phyloP scores from a whole-genome alignment of 2,329 filamentous ascomycete genomes.

The Calonectria multiphialidica region DNA sequence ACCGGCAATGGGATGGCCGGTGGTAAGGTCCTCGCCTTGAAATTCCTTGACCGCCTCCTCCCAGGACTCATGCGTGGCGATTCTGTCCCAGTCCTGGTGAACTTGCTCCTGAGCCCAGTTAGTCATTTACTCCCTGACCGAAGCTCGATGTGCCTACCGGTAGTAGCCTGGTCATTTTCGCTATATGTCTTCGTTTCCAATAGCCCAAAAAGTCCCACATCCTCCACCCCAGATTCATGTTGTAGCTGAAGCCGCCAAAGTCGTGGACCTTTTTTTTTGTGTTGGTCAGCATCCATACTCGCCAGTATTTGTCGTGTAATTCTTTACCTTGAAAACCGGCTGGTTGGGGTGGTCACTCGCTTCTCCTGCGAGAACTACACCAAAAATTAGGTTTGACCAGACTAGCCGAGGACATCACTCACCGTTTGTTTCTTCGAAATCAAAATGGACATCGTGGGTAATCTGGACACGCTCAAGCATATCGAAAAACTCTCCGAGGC shows the following conservation, averaged over 20 bases:
- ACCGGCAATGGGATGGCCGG: slow-evolving; percentile 35
- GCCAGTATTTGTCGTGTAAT: background rate
- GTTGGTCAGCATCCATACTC: slow-evolving; percentile 9
- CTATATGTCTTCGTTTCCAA: slow-evolving; percentile 32
- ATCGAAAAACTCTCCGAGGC: slow-evolving; percentile 13
- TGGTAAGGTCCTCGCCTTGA: slow-evolving; percentile 25
- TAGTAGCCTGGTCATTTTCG: slow-evolving; percentile 37
- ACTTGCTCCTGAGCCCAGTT: slow-evolving; percentile 41
- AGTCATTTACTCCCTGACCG: background rate
- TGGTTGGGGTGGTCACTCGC: slow-evolving; percentile 26
- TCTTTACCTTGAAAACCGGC: slow-evolving; percentile 43
- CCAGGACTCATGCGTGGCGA: slow-evolving; percentile 17
- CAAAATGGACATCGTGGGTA: slow-evolving; percentile 46
- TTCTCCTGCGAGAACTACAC: slow-evolving; percentile 41
- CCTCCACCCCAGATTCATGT: slow-evolving; percentile 35
- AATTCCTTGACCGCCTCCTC: slow-evolving; percentile 16
- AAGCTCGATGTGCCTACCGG: slow-evolving; percentile 35
- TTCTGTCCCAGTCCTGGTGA: slow-evolving; percentile 39
- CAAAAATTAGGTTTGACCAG: slow-evolving; percentile 22
- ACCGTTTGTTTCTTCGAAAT: slow-evolving; percentile 48
- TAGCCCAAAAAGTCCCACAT: slow-evolving; percentile 8
- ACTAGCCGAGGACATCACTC: background rate
- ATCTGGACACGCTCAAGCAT: slow-evolving; percentile 11
- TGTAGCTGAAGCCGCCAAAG: slow-evolving; percentile 40
- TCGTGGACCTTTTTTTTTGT: slow-evolving; percentile 43